A percentile compares a stretch with the other conserved stretches of the same genome.
Conservation (phyloP, 768 basidiomycete genomes). For the Macrolepiota fuliginosa region DNA sequence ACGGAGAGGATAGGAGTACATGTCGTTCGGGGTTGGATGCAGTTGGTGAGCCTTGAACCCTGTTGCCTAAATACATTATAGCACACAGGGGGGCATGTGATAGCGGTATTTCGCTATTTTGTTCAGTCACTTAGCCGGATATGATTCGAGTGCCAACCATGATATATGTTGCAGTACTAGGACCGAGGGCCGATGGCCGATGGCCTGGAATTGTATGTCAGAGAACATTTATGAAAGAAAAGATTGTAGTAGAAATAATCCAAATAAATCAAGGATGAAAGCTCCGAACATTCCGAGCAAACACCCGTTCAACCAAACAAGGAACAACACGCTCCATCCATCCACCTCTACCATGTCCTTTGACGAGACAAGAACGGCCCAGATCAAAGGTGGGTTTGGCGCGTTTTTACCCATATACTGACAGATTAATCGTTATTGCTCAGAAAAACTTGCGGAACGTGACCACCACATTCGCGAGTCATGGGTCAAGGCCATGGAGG, state of each 20-base stretch:
- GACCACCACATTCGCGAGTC: constrained; percentile 84
- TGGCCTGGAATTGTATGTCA: neutral
- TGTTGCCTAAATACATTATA: neutral
- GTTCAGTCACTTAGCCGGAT: neutral
- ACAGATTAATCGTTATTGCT: neutral
- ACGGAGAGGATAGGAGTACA: constrained; percentile 2
- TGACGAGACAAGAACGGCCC: constrained; percentile 32
- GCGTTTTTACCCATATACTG: neutral
- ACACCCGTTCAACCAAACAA: constrained; percentile 21
- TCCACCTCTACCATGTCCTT: constrained; percentile 34
- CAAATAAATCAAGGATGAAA: neutral
- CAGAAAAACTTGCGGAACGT: constrained; percentile 65
- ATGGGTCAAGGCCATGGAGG: constrained; percentile 95
- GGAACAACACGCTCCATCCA: constrained; percentile 19
- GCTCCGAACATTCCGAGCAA: constrained; percentile 10
- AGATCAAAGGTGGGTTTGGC: constrained; percentile 49
- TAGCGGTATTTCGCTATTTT: neutral
- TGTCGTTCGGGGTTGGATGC: neutral
- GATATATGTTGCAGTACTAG: too few relatives aligned
- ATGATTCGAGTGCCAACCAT: neutral
- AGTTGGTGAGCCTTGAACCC: neutral
- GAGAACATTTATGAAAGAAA: neutral
- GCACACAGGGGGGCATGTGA: neutral
- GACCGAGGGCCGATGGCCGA: too few relatives aligned
- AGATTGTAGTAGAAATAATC: neutral